These are phyloP conservation scores for Boletus rex-veris DNA, from an alignment of 768 basidiomycete genomes.

Conservation along the genomic window DNA sequence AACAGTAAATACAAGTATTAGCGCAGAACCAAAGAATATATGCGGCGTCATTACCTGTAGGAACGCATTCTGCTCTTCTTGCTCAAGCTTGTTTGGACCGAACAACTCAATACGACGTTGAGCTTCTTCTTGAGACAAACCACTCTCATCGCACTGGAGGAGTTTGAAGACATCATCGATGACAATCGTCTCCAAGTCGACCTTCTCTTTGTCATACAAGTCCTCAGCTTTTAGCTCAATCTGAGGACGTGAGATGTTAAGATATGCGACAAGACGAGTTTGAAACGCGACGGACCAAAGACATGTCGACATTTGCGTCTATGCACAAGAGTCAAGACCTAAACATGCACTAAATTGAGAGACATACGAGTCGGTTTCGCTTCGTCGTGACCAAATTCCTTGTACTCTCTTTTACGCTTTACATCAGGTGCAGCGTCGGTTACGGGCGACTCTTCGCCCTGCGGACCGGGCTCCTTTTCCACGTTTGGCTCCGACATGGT, in stretches of 20 bases:
- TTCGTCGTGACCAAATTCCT: constrained; percentile 76
- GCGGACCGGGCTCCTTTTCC: constrained; percentile 67
- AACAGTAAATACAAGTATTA: background rate
- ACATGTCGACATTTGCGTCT: constrained; percentile 91
- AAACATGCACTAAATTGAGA: background rate
- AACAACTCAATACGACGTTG: constrained; percentile 84
- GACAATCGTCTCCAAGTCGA: constrained; percentile 95
- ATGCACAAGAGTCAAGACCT: constrained; percentile 1
- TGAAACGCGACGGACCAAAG: constrained; percentile 43
- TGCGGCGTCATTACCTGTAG: constrained; percentile 58
- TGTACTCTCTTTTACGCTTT: constrained; percentile 79
- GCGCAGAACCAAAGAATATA: background rate
- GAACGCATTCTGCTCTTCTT: constrained; percentile 86
- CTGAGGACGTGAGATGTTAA: constrained; percentile 24
- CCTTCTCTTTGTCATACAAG: constrained; percentile 98
- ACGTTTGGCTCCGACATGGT: constrained; percentile 39
- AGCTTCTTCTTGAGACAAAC: constrained; percentile 75
- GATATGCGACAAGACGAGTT: background rate
- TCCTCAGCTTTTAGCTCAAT: constrained; percentile 92
- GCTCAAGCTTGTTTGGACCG: constrained; percentile 93
- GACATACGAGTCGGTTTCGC: constrained; percentile 59
- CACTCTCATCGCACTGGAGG: constrained; percentile 83
- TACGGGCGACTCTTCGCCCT: constrained; percentile 44
- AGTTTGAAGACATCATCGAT: constrained; percentile 97
- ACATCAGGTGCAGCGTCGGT: constrained; percentile 23